These are phyloP conservation scores for Acephala macrosclerotiorum DNA, from an alignment of 2,329 filamentous ascomycete species.

Conservation along the genomic window DNA sequence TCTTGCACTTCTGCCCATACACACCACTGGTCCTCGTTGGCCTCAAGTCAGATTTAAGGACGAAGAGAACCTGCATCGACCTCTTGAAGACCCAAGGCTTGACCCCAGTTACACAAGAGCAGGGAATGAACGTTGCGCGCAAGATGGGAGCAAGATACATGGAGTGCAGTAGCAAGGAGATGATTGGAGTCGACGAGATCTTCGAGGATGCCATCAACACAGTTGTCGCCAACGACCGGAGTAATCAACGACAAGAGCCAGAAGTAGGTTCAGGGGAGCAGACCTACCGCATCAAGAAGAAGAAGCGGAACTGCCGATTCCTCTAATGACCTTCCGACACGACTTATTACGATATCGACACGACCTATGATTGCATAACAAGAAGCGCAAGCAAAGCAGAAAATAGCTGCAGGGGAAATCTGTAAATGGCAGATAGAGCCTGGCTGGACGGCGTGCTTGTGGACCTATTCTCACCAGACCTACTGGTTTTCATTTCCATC, in stretches of 20 bases:
- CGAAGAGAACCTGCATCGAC: slow-evolving; percentile 96
- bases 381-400: slow-evolving; percentile 36
- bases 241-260: slow-evolving; percentile 51
- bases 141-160: slow-evolving; percentile 97
- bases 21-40: slow-evolving; percentile 95
- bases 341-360: slow-evolving; percentile 42
- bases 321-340: slow-evolving; percentile 56
- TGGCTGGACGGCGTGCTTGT: slow-evolving; percentile 32
- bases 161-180: slow-evolving; percentile 98
- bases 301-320: slow-evolving; percentile 84
- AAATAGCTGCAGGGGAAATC: slow-evolving; percentile 29
- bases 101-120: slow-evolving; percentile 90
- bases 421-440: slow-evolving; percentile 31
- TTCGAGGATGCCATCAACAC: slow-evolving; percentile 92
- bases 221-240: slow-evolving; percentile 81
- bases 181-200: slow-evolving; percentile 94
- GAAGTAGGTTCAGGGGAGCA: slow-evolving; percentile 18
- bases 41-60: slow-evolving; percentile 94
- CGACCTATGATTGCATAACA: slow-evolving; percentile 44
- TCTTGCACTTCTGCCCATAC: slow-evolving; percentile 97
- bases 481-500: slow-evolving; percentile 28
- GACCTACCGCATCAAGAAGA: slow-evolving; percentile 66
- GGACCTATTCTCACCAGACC: slow-evolving; percentile 27
- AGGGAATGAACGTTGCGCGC: slow-evolving; percentile 85
- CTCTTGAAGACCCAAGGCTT: slow-evolving; percentile 98